These are phyloP conservation scores for Monascus purpureus DNA, from an alignment of 495 filamentous ascomycete species.

Conservation along the genomic window DNA sequence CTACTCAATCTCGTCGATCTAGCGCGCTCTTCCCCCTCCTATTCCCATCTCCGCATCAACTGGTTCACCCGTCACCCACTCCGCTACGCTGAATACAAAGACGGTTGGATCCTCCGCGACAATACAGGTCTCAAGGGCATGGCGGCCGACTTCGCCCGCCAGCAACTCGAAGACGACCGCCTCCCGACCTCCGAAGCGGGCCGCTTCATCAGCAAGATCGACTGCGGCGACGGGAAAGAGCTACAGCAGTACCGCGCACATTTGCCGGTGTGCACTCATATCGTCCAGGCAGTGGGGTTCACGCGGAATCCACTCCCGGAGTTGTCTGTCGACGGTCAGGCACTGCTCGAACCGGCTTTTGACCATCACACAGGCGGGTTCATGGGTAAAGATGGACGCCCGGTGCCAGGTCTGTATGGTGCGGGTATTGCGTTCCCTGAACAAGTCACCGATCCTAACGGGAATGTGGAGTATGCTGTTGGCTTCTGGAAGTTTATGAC, in stretches of 20 bases:
- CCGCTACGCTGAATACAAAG: constrained; percentile 46
- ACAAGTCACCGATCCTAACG: constrained; percentile 41
- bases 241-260: constrained; percentile 25
- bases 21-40: constrained; percentile 20
- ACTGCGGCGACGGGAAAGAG: constrained; percentile 31
- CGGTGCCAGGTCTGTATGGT: constrained; percentile 38
- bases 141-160: constrained; percentile 42
- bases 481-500: constrained; percentile 53
- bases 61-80: constrained; percentile 48
- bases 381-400: constrained; percentile 17
- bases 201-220: constrained; percentile 35
- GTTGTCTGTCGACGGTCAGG: constrained; percentile 11
- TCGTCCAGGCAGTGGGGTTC: constrained; percentile 44
- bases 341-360: constrained; percentile 24
- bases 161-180: constrained; percentile 37
- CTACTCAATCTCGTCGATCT: constrained; percentile 44
- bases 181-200: constrained; percentile 34
- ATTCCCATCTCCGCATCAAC: constrained; percentile 39
- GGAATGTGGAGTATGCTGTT: constrained; percentile 47
- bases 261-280: constrained; percentile 32
- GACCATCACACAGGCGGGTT: constrained; percentile 38
- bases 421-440: constrained; percentile 50
- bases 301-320: constrained; percentile 32
- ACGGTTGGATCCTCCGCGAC: constrained; percentile 48
- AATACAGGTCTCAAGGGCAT: constrained; percentile 51